Evolutionary conservation across 1,139 yeast genomes (phyloP), one percentile per base, ranked within the genome.

Genomic region (Geotrichum fermentans): DNA sequence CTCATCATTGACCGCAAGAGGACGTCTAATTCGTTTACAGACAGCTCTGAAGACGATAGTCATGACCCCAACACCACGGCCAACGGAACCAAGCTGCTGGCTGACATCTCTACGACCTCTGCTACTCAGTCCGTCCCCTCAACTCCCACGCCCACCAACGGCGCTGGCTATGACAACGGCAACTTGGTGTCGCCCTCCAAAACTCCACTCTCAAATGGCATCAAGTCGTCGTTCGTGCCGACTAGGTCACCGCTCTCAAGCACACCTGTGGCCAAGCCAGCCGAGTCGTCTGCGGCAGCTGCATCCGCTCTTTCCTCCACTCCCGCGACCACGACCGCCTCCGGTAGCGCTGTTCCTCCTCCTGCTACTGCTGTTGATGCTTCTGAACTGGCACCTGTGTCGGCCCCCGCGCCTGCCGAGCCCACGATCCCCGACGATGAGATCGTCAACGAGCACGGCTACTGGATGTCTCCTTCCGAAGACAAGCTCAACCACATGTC

Each of bases 391-490:
- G 21, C 18, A 1, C 29, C 40, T 28, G 39, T 32, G 2, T 22
- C 38, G 24, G 18, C 42, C 11, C 36, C 45, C 10, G 36, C 40
- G 18, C 43, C 53, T 13, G 43, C 26, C 2, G 40, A 38, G 30
- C 43, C 43, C 16, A 20, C 21, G 4, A 43, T 41, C 24, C 40
- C 63, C 20, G 74, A 72, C 43, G 74, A 72, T 42, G 71, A 72
- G 40, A 63, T 72, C 35, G 71, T 68, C 36, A 74, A 74, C 42
- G 83, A 79, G 28, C 79, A 83, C 43, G 96, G 92, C 1, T 94
- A 90, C 67, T 92, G 95, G 89, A 82, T 83, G 45, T 78, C 86
- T 1, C 98, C 98, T 20, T 72, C 89, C 3, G 61, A 83, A 42
- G 75, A 80, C 6, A 80, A 80, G 48, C 71, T 92, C 51, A 74